Conservation (phyloP, 768 basidiomycete genomes). For the Mycena sanguinolenta region DNA sequence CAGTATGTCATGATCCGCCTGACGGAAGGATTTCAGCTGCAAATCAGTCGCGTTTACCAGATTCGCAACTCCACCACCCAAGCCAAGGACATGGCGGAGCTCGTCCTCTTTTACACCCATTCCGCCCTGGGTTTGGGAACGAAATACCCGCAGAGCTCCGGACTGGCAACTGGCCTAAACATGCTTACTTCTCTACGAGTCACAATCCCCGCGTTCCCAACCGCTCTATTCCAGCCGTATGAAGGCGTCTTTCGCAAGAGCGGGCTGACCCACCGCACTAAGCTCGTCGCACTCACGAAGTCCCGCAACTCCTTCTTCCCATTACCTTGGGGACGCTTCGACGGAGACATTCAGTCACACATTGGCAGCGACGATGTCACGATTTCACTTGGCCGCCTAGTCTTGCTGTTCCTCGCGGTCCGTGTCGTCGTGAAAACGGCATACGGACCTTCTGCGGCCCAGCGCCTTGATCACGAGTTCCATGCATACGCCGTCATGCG, state of each 20-base stretch:
- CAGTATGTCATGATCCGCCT: slow-evolving; percentile 6
- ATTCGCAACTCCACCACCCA: background rate
- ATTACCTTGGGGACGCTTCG: slow-evolving; percentile 1
- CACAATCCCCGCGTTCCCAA: background rate
- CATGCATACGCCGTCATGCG: slow-evolving; percentile 4
- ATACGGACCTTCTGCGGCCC: background rate
- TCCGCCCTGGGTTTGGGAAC: background rate
- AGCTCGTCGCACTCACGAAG: slow-evolving; percentile 5
- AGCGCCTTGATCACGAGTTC: slow-evolving; percentile 8
- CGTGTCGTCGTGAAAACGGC: slow-evolving; percentile 14
- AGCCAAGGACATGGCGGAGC: slow-evolving; percentile 5
- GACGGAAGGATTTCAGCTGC: background rate
- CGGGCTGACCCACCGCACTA: slow-evolving; percentile 2
- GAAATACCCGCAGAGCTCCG: background rate
- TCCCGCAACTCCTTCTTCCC: slow-evolving; percentile 6
- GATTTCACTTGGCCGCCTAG: slow-evolving; percentile 3
- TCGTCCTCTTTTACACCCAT: slow-evolving; percentile 5
- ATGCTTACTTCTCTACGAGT: background rate
- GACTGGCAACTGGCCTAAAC: too few species aligned
- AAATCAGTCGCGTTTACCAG: slow-evolving; percentile 4
- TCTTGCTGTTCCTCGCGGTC: slow-evolving; percentile 4
- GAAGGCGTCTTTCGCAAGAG: slow-evolving; percentile 9
- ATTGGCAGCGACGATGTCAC: background rate
- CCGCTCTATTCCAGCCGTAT: slow-evolving; percentile 14
- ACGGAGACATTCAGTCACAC: slow-evolving; percentile 6